phyloP scores from a whole-genome alignment of 331 rosid species.

The Saraca asoca region DNA sequence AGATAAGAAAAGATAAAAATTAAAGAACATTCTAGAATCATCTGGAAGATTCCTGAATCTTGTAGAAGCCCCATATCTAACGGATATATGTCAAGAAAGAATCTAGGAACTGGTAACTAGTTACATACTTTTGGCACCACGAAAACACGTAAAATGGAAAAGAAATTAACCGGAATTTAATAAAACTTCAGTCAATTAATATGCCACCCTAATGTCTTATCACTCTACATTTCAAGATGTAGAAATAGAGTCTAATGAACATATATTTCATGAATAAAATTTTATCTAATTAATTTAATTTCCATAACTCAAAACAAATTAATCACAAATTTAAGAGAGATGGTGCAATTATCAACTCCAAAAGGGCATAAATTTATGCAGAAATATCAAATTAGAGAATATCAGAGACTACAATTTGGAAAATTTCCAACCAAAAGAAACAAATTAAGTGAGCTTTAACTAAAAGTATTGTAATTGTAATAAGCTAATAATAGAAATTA shows the following conservation, averaged over 20 bases:
- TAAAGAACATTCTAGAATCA: too few species aligned
- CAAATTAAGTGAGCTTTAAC: not conserved
- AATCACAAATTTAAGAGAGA: not conserved
- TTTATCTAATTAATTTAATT: not conserved
- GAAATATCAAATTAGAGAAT: not conserved
- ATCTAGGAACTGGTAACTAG: too few species aligned
- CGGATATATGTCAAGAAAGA: too few species aligned
- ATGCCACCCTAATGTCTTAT: not conserved
- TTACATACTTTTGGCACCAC: too few species aligned
- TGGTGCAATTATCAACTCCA: constrained; percentile 8
- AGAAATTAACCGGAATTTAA: too few species aligned
- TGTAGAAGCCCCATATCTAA: too few species aligned
- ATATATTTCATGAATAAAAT: not conserved
- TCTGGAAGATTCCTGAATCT: too few species aligned
- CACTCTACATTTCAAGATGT: not conserved
- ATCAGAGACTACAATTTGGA: too few species aligned
- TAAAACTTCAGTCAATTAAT: too few species aligned
- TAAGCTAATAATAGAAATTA: too few species aligned
- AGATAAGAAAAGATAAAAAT: too few species aligned
- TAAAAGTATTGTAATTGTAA: not conserved
- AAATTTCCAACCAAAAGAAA: not conserved
- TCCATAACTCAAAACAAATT: not conserved
- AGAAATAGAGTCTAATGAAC: not conserved
- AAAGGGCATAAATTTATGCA: not conserved
- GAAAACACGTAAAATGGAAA: too few species aligned